phyloP scores from a whole-genome alignment of 768 basidiomycete species.

The Boletellus sp. region DNA sequence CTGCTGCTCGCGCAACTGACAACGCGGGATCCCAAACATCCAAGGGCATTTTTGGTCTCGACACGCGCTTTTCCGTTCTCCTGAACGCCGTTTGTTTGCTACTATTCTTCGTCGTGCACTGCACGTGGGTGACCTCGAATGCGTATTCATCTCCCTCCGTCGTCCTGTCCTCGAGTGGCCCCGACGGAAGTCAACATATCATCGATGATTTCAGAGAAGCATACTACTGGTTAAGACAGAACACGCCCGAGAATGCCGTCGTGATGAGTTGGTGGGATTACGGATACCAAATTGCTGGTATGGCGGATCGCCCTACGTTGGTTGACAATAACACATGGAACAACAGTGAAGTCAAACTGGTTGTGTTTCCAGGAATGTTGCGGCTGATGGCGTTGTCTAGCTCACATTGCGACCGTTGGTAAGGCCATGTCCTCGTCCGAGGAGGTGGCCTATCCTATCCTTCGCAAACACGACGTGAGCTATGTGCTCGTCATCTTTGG shows the following conservation, averaged over 20 bases:
- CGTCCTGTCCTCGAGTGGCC: slow-evolving; percentile 74
- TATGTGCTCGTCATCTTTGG: slow-evolving; percentile 98
- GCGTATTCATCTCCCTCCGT: slow-evolving; percentile 99
- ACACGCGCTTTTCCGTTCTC: slow-evolving; percentile 75
- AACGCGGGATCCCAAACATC: slow-evolving; percentile 12
- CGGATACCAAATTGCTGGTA: slow-evolving; percentile 98
- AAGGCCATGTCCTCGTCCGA: slow-evolving; percentile 96
- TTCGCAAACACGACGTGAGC: slow-evolving; percentile 95
- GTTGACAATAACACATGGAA: slow-evolving; percentile 99
- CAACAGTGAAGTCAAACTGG: slow-evolving; percentile 68
- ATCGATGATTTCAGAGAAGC: slow-evolving; percentile 99
- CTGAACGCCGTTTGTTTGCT: slow-evolving; percentile 75
- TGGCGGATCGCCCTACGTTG: slow-evolving; percentile 93
- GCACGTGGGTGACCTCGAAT: slow-evolving; percentile 91
- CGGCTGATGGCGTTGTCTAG: slow-evolving; percentile 36
- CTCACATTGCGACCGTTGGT: slow-evolving; percentile 97
- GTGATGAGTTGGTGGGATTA: slow-evolving; percentile 99
- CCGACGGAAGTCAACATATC: slow-evolving; percentile 87
- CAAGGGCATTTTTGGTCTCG: slow-evolving; percentile 79
- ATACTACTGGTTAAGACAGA: slow-evolving; percentile 97
- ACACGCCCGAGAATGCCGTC: slow-evolving; percentile 87
- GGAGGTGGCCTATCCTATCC: slow-evolving; percentile 94
- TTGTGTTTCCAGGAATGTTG: not conserved
- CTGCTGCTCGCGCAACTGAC: slow-evolving; percentile 21
- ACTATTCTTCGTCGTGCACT: slow-evolving; percentile 89